Evolutionary conservation across 257 asterid species (phyloP).

Genomic region (Nicotiana obtusifolia): DNA sequence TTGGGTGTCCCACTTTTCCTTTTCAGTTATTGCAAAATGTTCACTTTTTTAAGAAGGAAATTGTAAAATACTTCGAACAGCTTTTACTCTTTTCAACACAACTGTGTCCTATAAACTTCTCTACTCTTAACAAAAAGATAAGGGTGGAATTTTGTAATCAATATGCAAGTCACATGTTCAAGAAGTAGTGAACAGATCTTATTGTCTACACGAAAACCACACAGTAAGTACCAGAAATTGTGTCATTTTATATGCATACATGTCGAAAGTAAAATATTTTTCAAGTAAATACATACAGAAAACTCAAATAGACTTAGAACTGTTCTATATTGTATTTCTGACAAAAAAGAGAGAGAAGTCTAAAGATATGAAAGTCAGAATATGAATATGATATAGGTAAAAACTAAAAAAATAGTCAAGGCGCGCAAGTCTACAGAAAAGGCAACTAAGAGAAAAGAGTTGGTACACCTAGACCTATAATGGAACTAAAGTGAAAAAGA

Average conservation of each 20-base stretch:
- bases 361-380: background rate
- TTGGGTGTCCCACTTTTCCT: background rate
- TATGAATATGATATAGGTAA: background rate
- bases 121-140: background rate
- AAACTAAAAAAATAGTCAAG: too few species aligned
- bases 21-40: background rate
- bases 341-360: background rate
- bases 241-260: background rate
- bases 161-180: background rate
- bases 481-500: background rate
- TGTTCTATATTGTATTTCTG: background rate
- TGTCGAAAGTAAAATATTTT: background rate
- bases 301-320: background rate
- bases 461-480: background rate
- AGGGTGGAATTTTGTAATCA: background rate
- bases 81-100: background rate
- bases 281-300: background rate
- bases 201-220: background rate
- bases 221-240: background rate
- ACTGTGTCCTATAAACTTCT: background rate
- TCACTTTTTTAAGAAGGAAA: background rate
- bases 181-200: background rate
- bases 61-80: background rate
- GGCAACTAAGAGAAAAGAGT: background rate
- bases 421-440: too few species aligned